Evolutionary conservation across 176 grass and related monocot genomes (phyloP).

Genomic region (Avena insularis): DNA sequence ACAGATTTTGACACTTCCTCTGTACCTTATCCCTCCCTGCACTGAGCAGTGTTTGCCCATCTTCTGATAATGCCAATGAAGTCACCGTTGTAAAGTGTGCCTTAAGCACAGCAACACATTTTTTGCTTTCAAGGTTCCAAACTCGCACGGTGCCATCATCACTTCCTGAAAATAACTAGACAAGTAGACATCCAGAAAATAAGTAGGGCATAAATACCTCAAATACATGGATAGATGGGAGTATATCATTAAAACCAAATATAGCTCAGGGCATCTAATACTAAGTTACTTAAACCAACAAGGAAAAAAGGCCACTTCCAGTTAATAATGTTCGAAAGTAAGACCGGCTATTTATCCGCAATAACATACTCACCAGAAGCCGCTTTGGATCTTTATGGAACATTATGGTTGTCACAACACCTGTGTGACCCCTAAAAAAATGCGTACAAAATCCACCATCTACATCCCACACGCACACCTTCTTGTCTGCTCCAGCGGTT

Average conservation of each 20-base stretch:
- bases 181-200: constrained; percentile 61
- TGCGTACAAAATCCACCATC: constrained; percentile 98
- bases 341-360: constrained; percentile 17
- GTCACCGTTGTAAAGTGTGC: constrained; percentile 87
- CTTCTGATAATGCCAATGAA: constrained; percentile 81
- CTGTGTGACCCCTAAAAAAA: constrained; percentile 92
- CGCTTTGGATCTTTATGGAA: constrained; percentile 85
- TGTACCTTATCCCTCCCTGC: constrained; percentile 86
- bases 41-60: constrained; percentile 82
- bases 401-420: constrained; percentile 75
- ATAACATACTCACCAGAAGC: constrained; percentile 70
- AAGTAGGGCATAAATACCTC: constrained; percentile 25
- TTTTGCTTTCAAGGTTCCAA: constrained; percentile 93
- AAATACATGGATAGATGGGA: background rate
- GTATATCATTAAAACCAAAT: constrained; percentile 8
- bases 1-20: background rate
- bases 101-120: constrained; percentile 70
- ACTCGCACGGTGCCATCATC: constrained; percentile 78
- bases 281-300: constrained; percentile 18
- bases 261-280: background rate
- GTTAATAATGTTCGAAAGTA: background rate
- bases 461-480: constrained; percentile 90
- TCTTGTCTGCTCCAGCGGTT: constrained; percentile 92
- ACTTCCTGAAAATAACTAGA: constrained; percentile 87
- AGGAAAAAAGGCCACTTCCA: background rate